Percentiles rank a stretch among this genome's conserved stretches.
Conservation (phyloP, 257 asterid genomes). For the Primulina tabacum region DNA sequence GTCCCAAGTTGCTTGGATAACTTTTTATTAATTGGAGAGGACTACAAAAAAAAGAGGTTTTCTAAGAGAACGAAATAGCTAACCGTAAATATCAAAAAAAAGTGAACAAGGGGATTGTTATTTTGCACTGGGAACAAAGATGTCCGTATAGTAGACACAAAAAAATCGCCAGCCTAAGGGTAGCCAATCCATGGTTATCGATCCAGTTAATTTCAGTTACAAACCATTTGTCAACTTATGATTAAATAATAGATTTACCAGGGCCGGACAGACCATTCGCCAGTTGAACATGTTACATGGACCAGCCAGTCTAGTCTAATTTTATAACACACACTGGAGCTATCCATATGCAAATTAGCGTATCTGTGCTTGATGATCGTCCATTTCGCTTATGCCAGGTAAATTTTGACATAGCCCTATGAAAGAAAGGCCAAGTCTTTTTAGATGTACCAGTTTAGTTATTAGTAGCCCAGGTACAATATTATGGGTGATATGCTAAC, state of each 20-base stretch:
- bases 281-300: not conserved
- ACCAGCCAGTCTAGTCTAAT: not conserved
- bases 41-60: constrained; percentile 18
- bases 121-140: not conserved
- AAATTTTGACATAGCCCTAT: not conserved
- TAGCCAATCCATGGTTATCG: not conserved
- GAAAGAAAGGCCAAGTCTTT: not conserved
- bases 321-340: not conserved
- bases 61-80: constrained; percentile 10
- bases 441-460: not conserved
- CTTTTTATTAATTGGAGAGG: constrained; percentile 21
- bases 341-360: not conserved
- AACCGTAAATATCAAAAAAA: not conserved
- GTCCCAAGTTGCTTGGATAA: constrained; percentile 1
- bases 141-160: not conserved
- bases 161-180: not conserved
- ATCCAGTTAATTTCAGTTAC: not conserved
- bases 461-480: not conserved
- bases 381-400: no score
- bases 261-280: not conserved
- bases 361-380: no score
- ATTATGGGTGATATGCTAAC: not conserved
- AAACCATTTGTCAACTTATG: not conserved
- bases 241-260: not conserved
- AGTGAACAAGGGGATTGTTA: not conserved